Base-by-base conservation (phyloP, 495 filamentous ascomycete species). In the Hypoxylon lenormandii region DNA sequence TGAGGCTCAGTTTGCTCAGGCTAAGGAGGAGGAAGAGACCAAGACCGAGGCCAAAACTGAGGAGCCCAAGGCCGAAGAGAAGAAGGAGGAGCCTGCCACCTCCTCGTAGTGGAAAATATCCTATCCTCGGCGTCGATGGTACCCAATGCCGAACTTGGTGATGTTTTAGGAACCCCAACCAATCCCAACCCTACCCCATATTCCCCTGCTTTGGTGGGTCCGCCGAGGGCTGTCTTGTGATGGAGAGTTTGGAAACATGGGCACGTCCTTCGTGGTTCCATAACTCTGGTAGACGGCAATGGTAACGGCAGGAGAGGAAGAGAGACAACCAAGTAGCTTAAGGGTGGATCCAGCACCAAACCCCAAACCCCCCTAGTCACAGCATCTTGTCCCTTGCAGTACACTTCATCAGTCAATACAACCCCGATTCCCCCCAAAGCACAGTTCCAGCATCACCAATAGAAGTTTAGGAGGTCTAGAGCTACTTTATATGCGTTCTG, bases 1-100 rank as follows among this genome's bases (percentile, higher is more conserved):
- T 79, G 92, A 93, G 85, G 86, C 85, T 70, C 82, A 97, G 43
- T 93, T 97, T 82, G 74, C 79, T 43, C 82, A 85, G 77, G 81
- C 78, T n/a, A 76, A 77, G 68, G 74, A 76, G n/a, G 64, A 72
- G 64, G 71, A 75, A 5, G 23, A 26, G 49, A 52, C 50, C n/a
- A 64, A 65, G 16, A 61, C 54, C 4, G 55, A 76, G 58, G 15
- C 66, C 4, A 62, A 75, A 51, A 16, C 62, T 16, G 70, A 76
- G 48, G 73, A 74, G 52, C 45, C 66, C 15, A 64, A 69, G 53
- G 30, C 52, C 7, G 64, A 72, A 53, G 57, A 79, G 70, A 72
- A 72, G 61, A 69, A 67, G 37, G 71, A 74, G 43, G 70, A 75
- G 53, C 6, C 72, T 36, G 47, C 59, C 5, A 47, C 72, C 16